Evolutionary conservation across 2,329 filamentous ascomycete genomes (phyloP), one percentile per base, ranked within the genome.

Genomic region (Verticillium albo-atrum): DNA sequence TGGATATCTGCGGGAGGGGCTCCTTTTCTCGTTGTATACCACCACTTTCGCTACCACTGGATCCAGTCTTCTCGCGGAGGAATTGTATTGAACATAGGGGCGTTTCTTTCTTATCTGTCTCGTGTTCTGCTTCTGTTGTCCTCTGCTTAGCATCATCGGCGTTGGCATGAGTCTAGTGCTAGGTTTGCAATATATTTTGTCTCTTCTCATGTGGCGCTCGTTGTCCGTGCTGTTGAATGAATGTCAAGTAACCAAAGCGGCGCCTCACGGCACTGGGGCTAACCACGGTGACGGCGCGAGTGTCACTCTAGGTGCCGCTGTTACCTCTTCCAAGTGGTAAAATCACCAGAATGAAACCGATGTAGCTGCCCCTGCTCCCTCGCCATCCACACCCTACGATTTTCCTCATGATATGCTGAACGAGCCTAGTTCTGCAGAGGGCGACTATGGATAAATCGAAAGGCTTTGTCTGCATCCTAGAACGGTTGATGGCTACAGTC

Each of bases 151-250:
- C 51, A 30, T 53, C 26, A 53, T 30, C 25, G 51, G 51, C 51
- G 51, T 53, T 53, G 51, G 51, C 51, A 53, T 53, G 51, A 53
- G 25, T 53, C 42, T 50, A 50, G 42, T 50, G 42, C 42, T 50
- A 50, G 51, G 25, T 53, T 53, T 53, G 51, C 51, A 17, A 53
- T 30, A 53, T 53, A 53, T 27, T 53, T 30, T 28, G 17, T 47
- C 23, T 47, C 2, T 47, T 47, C 30, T 32, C 9, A 32, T 32
- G 9, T 50, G 42, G n/a, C 20, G 17, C 3, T 6, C 32, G 32
- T 34, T 42, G 35, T 17, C n/a, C 9, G 6, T 20, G 14, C 1
- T 42, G 17, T 42, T 17, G 6, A 7, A n/a, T 42, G 35, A 17
- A n/a, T 42, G 35, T 42, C 9, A 20, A 32, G 30, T 14, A 9